Evolutionary conservation across 352 stramenopile genomes (phyloP), one percentile per base, ranked within the genome.

Genomic region (Pythium guiyangense): DNA sequence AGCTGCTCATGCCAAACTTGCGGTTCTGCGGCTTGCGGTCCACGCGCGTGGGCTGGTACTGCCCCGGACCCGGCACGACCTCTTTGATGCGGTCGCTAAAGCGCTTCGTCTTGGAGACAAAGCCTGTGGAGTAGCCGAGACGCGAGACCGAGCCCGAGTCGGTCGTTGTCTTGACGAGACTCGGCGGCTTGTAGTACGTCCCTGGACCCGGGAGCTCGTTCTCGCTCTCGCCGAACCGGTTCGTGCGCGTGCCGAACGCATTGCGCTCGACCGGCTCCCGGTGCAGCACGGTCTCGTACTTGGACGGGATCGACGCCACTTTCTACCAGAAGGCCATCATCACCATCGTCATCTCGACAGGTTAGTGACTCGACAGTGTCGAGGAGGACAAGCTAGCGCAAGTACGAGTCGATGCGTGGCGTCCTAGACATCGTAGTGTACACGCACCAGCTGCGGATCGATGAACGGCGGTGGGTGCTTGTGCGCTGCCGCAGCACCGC

Each of bases 61-160:
- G 71, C 0, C 82, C 82, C 8, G 79, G 82, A 25, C 79, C 82
- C 34, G 82, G 82, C 20, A 78, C 66, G n/a, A 65, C 55, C 1
- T 87, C 61, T 31, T 68, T 69, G 11, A 73, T 54, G 25, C 73
- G 64, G 6, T 89, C 73, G 48, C 62, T 73, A 54, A 92, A 92
- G 43, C 82, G 73, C 48, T 89, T 87, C 43, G 72, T 72, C 54
- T 90, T 90, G 51, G 79, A 92, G 10, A 92, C 79, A 48, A 92
- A 92, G 18, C 79, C 82, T 31, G 73, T 84, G 48, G 74, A 83
- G 64, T 90, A 90, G 2, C 82, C 82, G 46, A 89, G 70, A 18
- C 70, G 72, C 44, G 82, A 92, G 9, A 92, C 82, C 0, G 77
- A 90, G 56, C 82, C 79, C n/a, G 77, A 92, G 54, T 84, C 77